Evolutionary conservation across 192 early-diverging fungal species (phyloP), one percentile per base, ranked within the genome.

Genomic region (Umbelopsis sp.): DNA sequence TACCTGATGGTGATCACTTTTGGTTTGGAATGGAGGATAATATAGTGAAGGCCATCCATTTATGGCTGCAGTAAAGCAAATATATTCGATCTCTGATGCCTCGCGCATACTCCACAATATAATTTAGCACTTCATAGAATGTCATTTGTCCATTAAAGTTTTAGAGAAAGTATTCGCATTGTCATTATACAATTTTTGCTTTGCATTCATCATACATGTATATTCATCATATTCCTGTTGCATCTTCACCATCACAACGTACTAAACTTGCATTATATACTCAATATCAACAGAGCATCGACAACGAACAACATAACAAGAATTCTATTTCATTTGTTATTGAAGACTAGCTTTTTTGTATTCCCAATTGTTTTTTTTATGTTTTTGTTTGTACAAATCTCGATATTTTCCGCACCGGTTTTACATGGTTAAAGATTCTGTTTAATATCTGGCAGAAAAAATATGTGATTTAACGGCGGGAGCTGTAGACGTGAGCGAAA

Each of bases 321-420:
- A 16, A 49, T 49, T 49, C n/a, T 49, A 41, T 29, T 41, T 41
- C 38, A 62, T 29, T 12, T 62, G 31, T 29, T 62, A 62, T 62
- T 62, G 34, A 62, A 62, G 71, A 94, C 45, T 41, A 91, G 47
- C 47, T 49, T 85, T 88, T 92, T 95, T 82, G 83, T 81, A 75
- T 85, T 77, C 78, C 81, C 77, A 82, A 77, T 74, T 74, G 38
- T 45, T 74, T 68, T 29, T 74, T 73, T 81, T 86, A 84, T 47
- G 87, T 74, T 67, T 83, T 76, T 81, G 84, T 83, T 76, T 81
- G 84, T 82, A 62, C 56, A 62, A 62, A 62, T 67, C 45, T 44
- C 43, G 24, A 67, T 47, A 67, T 67, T 44, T 67, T 67, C 45
- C 66, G 41, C 66, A 67, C 22, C 17, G 38, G 66, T 49, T n/a